These are phyloP conservation scores for Triticum monococcum DNA, from an alignment of 176 grass and related monocot species.

Conservation along the genomic window DNA sequence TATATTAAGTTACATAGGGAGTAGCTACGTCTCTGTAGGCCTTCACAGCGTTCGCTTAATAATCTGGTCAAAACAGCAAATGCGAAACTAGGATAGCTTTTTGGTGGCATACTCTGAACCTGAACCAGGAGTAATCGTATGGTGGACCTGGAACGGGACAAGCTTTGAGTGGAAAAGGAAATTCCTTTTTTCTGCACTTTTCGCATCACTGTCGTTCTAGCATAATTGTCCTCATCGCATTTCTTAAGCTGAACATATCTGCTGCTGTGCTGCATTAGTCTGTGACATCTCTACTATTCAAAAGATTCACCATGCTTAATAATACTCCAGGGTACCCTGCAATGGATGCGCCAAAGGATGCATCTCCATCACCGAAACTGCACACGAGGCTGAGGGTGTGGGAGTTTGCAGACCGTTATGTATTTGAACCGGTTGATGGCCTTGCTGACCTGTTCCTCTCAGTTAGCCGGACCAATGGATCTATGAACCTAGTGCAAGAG, in stretches of 20 bases:
- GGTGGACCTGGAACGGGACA: neutral
- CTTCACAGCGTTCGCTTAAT: too few species aligned
- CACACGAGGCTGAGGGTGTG: conserved; percentile 62
- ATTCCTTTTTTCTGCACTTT: neutral
- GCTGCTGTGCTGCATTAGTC: neutral
- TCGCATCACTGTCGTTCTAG: neutral
- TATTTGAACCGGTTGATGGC: conserved; percentile 71
- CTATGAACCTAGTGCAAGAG: conserved; percentile 47
- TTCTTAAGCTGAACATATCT: neutral
- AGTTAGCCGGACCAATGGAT: conserved; percentile 58
- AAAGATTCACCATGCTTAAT: neutral
- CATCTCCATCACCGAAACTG: conserved; percentile 41
- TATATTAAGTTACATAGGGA: too few species aligned
- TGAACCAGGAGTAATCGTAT: neutral
- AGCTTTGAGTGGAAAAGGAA: neutral
- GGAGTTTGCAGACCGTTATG: conserved; percentile 64
- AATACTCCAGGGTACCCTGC: neutral
- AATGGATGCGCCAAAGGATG: conserved; percentile 25
- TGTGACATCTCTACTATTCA: neutral
- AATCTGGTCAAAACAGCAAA: neutral
- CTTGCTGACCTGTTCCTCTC: conserved; percentile 51
- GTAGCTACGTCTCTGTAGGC: too few species aligned
- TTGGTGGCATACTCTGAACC: neutral
- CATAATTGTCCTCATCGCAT: neutral
- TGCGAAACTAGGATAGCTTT: too few species aligned